phyloP scores from a whole-genome alignment of 176 grass and related monocot genomes.

The Cymbopogon citratus region DNA sequence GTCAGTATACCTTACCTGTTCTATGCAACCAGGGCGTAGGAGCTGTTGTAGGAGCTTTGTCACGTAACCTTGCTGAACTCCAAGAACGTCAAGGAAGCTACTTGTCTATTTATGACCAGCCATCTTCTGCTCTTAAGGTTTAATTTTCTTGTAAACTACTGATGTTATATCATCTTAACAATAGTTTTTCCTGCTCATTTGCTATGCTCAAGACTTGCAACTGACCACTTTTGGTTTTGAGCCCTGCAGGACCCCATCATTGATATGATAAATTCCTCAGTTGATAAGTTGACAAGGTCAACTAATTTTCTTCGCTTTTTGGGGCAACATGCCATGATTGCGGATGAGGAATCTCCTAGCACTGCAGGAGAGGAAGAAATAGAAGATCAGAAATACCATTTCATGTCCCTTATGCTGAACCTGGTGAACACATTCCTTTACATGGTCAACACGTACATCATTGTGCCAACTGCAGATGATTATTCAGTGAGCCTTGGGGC shows the following conservation, averaged over 20 bases:
- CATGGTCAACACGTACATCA: constrained; percentile 96
- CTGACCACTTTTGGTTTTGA: constrained; percentile 36
- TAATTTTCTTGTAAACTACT: constrained; percentile 11
- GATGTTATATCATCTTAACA: neutral
- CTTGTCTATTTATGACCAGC: constrained; percentile 92
- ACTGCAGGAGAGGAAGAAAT: constrained; percentile 66
- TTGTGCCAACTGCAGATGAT: constrained; percentile 89
- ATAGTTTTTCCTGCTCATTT: constrained; percentile 14
- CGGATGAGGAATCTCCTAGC: constrained; percentile 68
- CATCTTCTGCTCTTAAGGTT: constrained; percentile 70
- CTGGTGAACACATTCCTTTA: constrained; percentile 91
- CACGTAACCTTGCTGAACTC: constrained; percentile 80
- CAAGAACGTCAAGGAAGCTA: constrained; percentile 77
- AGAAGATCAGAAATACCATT: constrained; percentile 80
- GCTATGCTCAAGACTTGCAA: neutral
- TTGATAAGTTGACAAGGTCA: constrained; percentile 67
- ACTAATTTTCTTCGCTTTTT: constrained; percentile 88
- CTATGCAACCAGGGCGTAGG: constrained; percentile 60
- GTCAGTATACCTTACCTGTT: constrained; percentile 30
- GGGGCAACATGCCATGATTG: constrained; percentile 85
- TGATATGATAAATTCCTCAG: constrained; percentile 66
- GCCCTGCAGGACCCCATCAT: constrained; percentile 68
- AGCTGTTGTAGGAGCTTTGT: constrained; percentile 84
- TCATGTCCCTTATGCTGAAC: constrained; percentile 77
- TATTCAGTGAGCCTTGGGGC: constrained; percentile 89